Base-by-base conservation (phyloP, 352 stramenopile genomes). In the Pythium utonaiense region DNA sequence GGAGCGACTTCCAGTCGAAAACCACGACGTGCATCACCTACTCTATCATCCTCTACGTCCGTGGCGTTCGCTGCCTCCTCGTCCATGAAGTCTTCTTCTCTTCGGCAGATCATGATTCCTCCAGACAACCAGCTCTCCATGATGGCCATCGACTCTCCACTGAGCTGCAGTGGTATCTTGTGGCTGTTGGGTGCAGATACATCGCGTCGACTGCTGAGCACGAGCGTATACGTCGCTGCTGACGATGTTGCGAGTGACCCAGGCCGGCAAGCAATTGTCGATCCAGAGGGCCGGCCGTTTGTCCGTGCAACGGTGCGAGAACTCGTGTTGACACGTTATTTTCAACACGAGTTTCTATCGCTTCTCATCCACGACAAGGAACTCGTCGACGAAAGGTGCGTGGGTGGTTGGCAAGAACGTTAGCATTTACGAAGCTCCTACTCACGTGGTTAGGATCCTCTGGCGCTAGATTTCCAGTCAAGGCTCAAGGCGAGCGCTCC, bases 301-400 rank as follows among this genome's bases (percentile, higher is more conserved):
- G 27, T 53, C 28, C 19, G 34, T n/a, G 57, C 57, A 25, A 58
- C 48, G 5, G 6, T 64, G 25, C 36, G 52, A 14, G 57, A 64
- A 19, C 21, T 64, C n/a, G 2, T 58, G 1, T 49, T 45, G 17
- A 53, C 48, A 5, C 21, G 19, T n/a, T 64, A 64, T 12, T 31
- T 55, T 31, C 21, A 42, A 9, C n/a, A 52, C 16, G 7, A 53
- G 6, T 64, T 64, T 36, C 27, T 64, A 0, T 49, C 27, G 13
- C 49, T 53, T 17, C 12, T 64, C 13, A 14, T 0, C 12, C n/a
- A 57, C n/a, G 57, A 64, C 19, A 40, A 36, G n/a, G 57, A 64
- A 12, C 12, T 24, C 12, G 10, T 53, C 9, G 27, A 58, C 3
- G 16, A 38, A 10, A 30, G 24, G 57, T 64, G 25, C 14, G 57